These are phyloP conservation scores for Pestalotiopsis fici DNA, from an alignment of 2,329 filamentous ascomycete genomes.

Conservation along the genomic window DNA sequence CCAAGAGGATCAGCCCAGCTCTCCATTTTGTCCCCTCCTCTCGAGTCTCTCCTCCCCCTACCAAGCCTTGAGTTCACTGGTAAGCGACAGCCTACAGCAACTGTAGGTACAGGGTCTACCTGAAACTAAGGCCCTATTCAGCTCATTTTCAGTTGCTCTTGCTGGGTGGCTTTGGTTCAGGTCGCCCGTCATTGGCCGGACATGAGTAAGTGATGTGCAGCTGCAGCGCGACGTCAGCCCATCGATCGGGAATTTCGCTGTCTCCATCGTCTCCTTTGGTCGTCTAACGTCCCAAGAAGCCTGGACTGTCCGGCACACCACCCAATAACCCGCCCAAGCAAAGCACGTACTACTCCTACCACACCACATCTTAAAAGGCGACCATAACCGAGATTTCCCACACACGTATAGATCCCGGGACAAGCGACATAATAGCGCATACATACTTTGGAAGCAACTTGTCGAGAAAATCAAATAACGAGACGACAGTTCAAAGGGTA, in stretches of 20 bases:
- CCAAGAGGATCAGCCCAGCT: neutral
- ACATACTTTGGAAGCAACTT: neutral
- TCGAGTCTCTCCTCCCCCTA: neutral
- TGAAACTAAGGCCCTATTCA: neutral
- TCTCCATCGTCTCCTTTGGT: too few relatives aligned
- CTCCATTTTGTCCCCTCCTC: neutral
- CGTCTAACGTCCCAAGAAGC: neutral
- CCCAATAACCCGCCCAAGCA: neutral
- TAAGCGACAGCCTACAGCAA: neutral
- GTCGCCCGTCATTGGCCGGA: neutral
- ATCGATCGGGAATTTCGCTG: neutral
- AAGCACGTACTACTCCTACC: neutral
- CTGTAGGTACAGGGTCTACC: neutral
- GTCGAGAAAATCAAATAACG: too few relatives aligned
- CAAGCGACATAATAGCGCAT: neutral
- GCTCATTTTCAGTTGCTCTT: neutral
- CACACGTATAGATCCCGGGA: neutral
- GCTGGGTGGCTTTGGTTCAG: neutral
- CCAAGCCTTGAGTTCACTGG: too few relatives aligned
- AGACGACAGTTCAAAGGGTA: neutral
- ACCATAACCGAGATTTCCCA: neutral
- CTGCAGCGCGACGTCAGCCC: conserved; percentile 1
- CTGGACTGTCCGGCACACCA: neutral
- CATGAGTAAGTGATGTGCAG: conserved; percentile 1
- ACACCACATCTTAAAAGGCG: neutral